phyloP scores from a whole-genome alignment of 345 rosid species.

The Dipteronia dyeriana region DNA sequence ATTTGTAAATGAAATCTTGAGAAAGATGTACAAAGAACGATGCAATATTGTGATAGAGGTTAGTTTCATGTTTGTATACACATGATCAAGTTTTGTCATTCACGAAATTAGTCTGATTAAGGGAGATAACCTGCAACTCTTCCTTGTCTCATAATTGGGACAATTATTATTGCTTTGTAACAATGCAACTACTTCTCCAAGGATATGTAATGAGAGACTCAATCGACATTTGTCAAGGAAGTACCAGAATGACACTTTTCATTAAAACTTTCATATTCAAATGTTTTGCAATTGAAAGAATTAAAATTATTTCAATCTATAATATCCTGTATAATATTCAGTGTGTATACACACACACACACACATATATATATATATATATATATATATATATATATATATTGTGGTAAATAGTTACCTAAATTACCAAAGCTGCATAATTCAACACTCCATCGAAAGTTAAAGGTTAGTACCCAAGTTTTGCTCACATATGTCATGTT shows the following conservation, averaged over 20 bases:
- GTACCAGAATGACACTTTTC: not conserved
- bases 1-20: not conserved
- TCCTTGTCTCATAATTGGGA: not conserved
- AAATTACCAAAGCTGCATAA: not conserved
- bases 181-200: constrained; percentile 1
- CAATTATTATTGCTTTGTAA: not conserved
- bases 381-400: too few relatives aligned
- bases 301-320: not conserved
- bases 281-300: not conserved
- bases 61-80: not conserved
- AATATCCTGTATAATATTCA: too few relatives aligned
- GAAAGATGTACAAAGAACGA: not conserved
- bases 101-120: not conserved
- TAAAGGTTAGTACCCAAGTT: not conserved
- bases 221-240: not conserved
- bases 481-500: not conserved
- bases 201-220: not conserved
- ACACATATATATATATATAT: too few relatives aligned
- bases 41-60: not conserved
- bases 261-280: not conserved
- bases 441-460: not conserved
- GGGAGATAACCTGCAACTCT: not conserved
- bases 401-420: not conserved
- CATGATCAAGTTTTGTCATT: not conserved
- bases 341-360: too few relatives aligned